Evolutionary conservation across 495 filamentous ascomycete genomes (phyloP), one percentile per base, ranked within the genome.

Genomic region (Evernia prunastri): DNA sequence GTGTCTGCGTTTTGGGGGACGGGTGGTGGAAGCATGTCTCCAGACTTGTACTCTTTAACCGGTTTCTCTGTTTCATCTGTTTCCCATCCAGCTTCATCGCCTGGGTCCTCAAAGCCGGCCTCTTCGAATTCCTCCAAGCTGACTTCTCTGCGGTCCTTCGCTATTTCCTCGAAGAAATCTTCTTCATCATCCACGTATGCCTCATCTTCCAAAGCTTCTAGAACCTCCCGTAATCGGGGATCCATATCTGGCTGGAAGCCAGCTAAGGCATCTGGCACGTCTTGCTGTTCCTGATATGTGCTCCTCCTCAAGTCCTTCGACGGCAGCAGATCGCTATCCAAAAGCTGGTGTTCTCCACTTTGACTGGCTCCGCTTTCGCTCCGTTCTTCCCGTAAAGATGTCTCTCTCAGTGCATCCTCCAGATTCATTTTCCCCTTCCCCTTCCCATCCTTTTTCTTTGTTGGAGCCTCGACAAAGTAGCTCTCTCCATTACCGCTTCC

Each of bases 211-310:
- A 99, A 78, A 3, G 95, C 95, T 74, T 97, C 93, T 61, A 99
- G 74, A 4, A 91, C 91, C 75, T 99, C 95, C 27, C 95, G 83
- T 66, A 99, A 73, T 27, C 95, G 81, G 7, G 92, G 93, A 75
- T 99, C 95, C 95, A 99, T 99, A 71, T 97, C 91, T 4, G 95
- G 95, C 75, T 97, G 88, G 72, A 99, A 97, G 0, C 95, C 95
- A 2, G 86, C 86, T 69, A 99, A 85, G 12, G 81, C 87, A 79
- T 97, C 95, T 0, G 93, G 95, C 11, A 97, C 77, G 70, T 97
- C 84, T 76, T 97, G 93, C 75, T 96, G 91, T 56, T 94, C 89
- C 73, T 97, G 91, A 74, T 96, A 97, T 37, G 89, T 90, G 31
- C 83, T 75, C 68, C 86, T 84, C 63, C 85, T 82, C 40, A 88